These are phyloP conservation scores for Lentinula sp. DNA, from an alignment of 768 basidiomycete species.

Conservation along the genomic window DNA sequence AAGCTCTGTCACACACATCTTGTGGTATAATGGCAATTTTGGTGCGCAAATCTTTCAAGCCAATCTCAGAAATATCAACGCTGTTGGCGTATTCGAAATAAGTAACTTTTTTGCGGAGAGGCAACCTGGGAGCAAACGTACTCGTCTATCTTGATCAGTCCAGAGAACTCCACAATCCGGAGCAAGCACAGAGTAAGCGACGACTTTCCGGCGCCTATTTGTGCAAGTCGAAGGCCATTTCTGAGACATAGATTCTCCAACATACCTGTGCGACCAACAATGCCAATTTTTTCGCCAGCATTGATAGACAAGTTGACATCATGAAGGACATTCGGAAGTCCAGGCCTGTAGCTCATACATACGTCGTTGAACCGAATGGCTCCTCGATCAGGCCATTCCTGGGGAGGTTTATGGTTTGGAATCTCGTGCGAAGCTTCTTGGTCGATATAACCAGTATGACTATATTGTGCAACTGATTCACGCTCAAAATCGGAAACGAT, in stretches of 20 bases:
- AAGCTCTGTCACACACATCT: conserved; percentile 36
- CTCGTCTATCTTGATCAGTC: conserved; percentile 62
- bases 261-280: conserved; percentile 48
- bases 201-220: conserved; percentile 49
- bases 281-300: conserved; percentile 71
- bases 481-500: neutral
- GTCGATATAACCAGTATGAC: conserved; percentile 39
- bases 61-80: conserved; percentile 63
- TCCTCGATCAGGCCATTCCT: conserved; percentile 60
- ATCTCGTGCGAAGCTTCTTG: conserved; percentile 67
- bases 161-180: conserved; percentile 64
- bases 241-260: neutral
- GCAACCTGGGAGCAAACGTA: conserved; percentile 16
- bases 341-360: conserved; percentile 58
- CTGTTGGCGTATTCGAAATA: conserved; percentile 17
- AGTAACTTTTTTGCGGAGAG: neutral
- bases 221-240: neutral
- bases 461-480: conserved; percentile 46
- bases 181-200: conserved; percentile 63
- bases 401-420: conserved; percentile 43
- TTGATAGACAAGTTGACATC: conserved; percentile 53
- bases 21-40: conserved; percentile 65
- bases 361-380: conserved; percentile 57
- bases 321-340: conserved; percentile 67
- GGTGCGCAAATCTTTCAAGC: conserved; percentile 54